Percentiles rank a stretch among this genome's conserved stretches.
phyloP scores from a whole-genome alignment of 768 basidiomycete genomes.

The Nevesoporus exiguus region DNA sequence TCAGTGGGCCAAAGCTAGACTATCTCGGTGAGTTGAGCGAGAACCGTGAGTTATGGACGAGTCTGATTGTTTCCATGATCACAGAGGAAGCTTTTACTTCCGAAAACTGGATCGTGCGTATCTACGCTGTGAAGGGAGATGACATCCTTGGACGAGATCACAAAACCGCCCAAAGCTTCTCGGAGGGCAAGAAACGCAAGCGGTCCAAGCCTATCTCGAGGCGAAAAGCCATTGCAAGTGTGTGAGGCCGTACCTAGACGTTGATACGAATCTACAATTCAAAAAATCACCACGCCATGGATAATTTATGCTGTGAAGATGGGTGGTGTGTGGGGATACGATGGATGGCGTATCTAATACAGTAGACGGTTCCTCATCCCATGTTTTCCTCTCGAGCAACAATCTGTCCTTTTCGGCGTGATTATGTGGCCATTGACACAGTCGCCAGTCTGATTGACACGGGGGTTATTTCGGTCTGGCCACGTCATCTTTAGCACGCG shows the following conservation, averaged over 20 bases:
- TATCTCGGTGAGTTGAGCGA: slow-evolving; percentile 63
- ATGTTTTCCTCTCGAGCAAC: not conserved
- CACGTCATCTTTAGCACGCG: slow-evolving; percentile 8
- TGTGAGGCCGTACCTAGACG: slow-evolving; percentile 5
- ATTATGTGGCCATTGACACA: not conserved
- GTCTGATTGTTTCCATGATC: slow-evolving; percentile 1
- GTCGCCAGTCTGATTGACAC: too few relatives aligned
- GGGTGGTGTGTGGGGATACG: not conserved
- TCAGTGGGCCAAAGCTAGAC: slow-evolving; percentile 76
- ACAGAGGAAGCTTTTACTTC: slow-evolving; percentile 97
- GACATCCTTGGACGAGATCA: slow-evolving; percentile 88
- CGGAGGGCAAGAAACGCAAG: slow-evolving; percentile 86
- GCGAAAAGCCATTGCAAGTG: slow-evolving; percentile 43
- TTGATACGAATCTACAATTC: not conserved
- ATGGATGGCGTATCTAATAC: slow-evolving; percentile 1
- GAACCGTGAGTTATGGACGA: not conserved
- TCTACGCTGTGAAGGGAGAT: slow-evolving; percentile 93
- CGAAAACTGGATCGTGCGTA: slow-evolving; percentile 99
- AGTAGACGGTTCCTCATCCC: not conserved
- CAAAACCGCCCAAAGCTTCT: slow-evolving; percentile 83
- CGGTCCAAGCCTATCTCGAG: slow-evolving; percentile 64
- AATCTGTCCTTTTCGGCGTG: not conserved
- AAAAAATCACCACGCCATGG: not conserved
- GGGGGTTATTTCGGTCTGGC: slow-evolving; percentile 7
- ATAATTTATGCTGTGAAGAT: not conserved